phyloP scores from a whole-genome alignment of 345 rosid genomes.

The Eucalyptus sideroxylon region DNA sequence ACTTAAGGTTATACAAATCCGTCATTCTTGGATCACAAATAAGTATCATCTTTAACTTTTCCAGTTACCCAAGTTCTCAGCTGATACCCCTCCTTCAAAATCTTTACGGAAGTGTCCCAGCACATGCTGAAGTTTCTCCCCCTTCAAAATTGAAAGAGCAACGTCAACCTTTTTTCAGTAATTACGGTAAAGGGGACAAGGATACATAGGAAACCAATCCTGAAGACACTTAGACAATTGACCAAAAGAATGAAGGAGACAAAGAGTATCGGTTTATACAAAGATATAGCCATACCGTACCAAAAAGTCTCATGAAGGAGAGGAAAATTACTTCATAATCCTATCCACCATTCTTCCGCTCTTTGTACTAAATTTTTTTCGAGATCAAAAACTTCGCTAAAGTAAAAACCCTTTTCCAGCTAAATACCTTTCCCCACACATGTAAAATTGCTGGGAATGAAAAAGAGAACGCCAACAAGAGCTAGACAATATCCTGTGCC shows the following conservation, averaged over 20 bases:
- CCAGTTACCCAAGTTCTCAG: conserved; percentile 87
- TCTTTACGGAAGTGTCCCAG: conserved; percentile 94
- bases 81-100: conserved; percentile 94
- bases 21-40: conserved; percentile 5
- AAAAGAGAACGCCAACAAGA: not conserved
- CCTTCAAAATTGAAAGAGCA: conserved; percentile 37
- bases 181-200: not conserved
- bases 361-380: not conserved
- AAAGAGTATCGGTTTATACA: not conserved
- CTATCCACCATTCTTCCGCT: not conserved
- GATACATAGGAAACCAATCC: not conserved
- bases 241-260: not conserved
- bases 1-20: conserved; percentile 6
- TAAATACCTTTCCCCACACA: not conserved
- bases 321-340: not conserved
- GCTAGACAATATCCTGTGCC: not conserved
- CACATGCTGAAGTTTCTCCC: conserved; percentile 78
- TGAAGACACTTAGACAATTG: not conserved
- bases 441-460: not conserved
- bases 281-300: not conserved
- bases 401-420: not conserved
- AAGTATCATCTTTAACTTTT: conserved; percentile 1
- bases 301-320: not conserved
- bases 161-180: not conserved
- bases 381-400: not conserved